Evolutionary conservation across 2,329 filamentous ascomycete species (phyloP), one percentile per base, ranked within the genome.

Genomic region (Ophiocordyceps sinensis): DNA sequence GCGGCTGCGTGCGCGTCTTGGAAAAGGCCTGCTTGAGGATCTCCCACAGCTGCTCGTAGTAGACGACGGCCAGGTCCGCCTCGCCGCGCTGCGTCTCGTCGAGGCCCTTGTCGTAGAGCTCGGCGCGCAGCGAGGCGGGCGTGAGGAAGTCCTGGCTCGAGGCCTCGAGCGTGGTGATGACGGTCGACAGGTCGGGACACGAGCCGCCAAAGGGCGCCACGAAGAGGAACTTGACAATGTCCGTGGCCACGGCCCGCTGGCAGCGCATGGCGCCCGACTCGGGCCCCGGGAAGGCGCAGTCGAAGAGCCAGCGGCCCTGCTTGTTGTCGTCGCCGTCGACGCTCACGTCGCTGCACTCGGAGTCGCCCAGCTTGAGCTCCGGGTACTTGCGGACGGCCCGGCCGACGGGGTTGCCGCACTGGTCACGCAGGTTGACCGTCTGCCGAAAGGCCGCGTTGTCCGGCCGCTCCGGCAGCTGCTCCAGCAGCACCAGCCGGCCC

Each of bases 121-220:
- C 56, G 2, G 46, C 44, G 5, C 47, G 49, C 21, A 62, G 47
- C 0, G 53, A 47, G 0, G 47, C 47, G 6, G 41, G 37, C 10
- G 48, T 50, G n/a, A 62, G 39, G 6, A 60, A 48, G n/a, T 61
- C 55, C 10, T 51, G 44, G 0, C 47, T 55, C 1, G 50, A 51
- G 5, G 44, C 42, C 15, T 51, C 49, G 15, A 62, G 53, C 0
- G 56, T 59, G 11, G 58, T 58, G 23, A 61, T 49, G 5, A 62
- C 53, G 6, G 57, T 60, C 0, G 58, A 52, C 14, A 62, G 38
- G 17, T 59, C 54, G 0, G 58, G 59, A 38, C 61, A 64, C 0
- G 54, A 51, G 4, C 57, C 59, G 8, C 50, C 58, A 26, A 64
- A 59, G 0, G 60, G 57, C 28, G 63, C 60, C 2, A 46, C 52